A percentile compares a stretch with the other conserved stretches of the same genome.
Conservation (phyloP, 2,329 filamentous ascomycete genomes). For the Phialophora expanda region DNA sequence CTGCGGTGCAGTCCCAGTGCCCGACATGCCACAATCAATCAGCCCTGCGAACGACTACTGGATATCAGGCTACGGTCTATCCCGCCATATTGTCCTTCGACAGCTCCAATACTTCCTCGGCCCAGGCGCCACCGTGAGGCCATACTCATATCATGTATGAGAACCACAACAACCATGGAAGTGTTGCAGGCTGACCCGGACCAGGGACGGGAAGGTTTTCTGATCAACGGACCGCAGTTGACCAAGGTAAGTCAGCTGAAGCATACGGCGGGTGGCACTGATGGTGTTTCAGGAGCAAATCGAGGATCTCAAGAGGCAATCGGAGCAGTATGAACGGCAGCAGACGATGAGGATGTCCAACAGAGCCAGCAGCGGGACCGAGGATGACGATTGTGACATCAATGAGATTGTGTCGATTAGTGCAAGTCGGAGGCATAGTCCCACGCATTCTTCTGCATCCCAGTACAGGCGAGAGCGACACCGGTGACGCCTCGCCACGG, state of each 20-base stretch:
- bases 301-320: constrained; percentile 55
- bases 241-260: constrained; percentile 48
- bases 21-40: constrained; percentile 30
- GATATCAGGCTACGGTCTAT: constrained; percentile 56
- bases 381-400: constrained; percentile 37
- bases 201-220: constrained; percentile 56
- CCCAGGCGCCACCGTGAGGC: constrained; percentile 53
- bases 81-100: constrained; percentile 55
- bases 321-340: constrained; percentile 55
- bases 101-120: constrained; percentile 57
- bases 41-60: constrained; percentile 50
- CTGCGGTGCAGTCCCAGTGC: constrained; percentile 5
- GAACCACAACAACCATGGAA: constrained; percentile 21
- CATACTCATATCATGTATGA: constrained; percentile 55
- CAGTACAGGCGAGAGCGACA: constrained; percentile 28
- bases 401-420: constrained; percentile 38
- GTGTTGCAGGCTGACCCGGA: constrained; percentile 24
- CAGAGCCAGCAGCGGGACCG: constrained; percentile 22
- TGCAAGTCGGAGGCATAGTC: constrained; percentile 28
- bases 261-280: constrained; percentile 5
- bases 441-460: constrained; percentile 23
- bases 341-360: constrained; percentile 52
- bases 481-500: constrained; percentile 23
- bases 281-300: constrained; percentile 52
- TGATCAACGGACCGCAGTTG: constrained; percentile 53